Percentiles rank a stretch among this genome's conserved stretches.
Evolutionary conservation across 139 green algal genomes (phyloP).

Genomic region (Ostreobium quekettii): DNA sequence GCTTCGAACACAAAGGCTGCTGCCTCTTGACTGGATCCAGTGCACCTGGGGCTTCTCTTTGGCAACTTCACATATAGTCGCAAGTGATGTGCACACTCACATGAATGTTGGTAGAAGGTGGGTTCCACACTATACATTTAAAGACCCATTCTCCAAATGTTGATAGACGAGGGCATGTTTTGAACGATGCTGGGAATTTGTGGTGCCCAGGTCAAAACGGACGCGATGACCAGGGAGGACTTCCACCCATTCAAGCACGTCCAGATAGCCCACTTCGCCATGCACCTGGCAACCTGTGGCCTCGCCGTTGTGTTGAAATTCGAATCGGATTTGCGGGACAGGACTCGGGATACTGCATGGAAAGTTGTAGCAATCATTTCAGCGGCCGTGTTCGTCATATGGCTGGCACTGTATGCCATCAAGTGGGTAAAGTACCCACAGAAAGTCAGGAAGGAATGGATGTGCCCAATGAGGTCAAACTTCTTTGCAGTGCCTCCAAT

Average conservation of each 20-base stretch:
- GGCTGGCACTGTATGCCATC: conserved; percentile 25
- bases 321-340: no score
- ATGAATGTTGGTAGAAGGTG: no score
- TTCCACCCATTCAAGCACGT: conserved; percentile 43
- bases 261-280: conserved; percentile 40
- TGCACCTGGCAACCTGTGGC: conserved; percentile 28
- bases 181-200: neutral
- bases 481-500: no score
- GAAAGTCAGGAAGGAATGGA: conserved; percentile 21
- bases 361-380: conserved; percentile 28
- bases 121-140: no score
- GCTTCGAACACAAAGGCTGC: no score
- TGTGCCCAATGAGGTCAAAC: neutral
- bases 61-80: neutral
- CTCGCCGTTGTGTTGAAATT: conserved; percentile 31
- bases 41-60: neutral
- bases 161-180: neutral
- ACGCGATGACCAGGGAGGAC: conserved; percentile 35
- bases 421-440: conserved; percentile 39
- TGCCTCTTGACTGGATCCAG: neutral
- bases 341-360: conserved; percentile 21
- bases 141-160: neutral
- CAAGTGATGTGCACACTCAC: neutral
- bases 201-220: conserved; percentile 31
- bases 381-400: conserved; percentile 29